Percentiles rank a stretch among this genome's conserved stretches.
phyloP scores from a whole-genome alignment of 805 yeast species.

The Suhomyces vadensis region DNA sequence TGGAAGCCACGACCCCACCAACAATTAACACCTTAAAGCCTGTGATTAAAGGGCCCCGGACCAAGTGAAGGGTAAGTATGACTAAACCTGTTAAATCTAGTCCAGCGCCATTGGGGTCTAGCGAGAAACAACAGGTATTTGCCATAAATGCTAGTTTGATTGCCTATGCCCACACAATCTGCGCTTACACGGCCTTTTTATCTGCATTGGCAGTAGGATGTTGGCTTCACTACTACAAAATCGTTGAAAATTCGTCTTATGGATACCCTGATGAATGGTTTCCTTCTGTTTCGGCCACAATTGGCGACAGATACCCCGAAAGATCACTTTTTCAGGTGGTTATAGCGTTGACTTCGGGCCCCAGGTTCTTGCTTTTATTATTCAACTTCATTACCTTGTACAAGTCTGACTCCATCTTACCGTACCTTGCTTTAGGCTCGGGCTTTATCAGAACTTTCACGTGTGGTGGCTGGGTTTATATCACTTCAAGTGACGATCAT shows the following conservation, averaged over 20 bases:
- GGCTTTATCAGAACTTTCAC: constrained; percentile 91
- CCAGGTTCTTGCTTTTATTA: constrained; percentile 68
- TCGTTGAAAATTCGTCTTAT: constrained; percentile 80
- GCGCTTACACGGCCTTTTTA: constrained; percentile 73
- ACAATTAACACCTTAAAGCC: not conserved
- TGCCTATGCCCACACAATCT: constrained; percentile 70
- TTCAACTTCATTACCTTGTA: constrained; percentile 53
- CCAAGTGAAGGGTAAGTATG: not conserved
- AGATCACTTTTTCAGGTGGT: constrained; percentile 87
- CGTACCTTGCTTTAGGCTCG: constrained; percentile 46
- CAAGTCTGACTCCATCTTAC: constrained; percentile 34
- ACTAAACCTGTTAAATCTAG: not conserved
- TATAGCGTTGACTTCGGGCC: constrained; percentile 92
- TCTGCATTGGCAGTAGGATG: constrained; percentile 76
- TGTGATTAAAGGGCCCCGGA: not conserved
- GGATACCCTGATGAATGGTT: constrained; percentile 99
- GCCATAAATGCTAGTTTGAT: constrained; percentile 63
- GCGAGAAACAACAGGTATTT: constrained; percentile 6
- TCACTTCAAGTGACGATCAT: constrained; percentile 95
- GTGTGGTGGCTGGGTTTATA: constrained; percentile 98
- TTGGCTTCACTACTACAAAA: constrained; percentile 78
- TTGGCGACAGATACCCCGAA: constrained; percentile 97
- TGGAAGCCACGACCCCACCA: not conserved
- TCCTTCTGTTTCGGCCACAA: constrained; percentile 95
- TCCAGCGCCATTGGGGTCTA: not conserved